These are phyloP conservation scores for Linanthus parryae DNA, from an alignment of 148 eudicot genomes.

Conservation along the genomic window DNA sequence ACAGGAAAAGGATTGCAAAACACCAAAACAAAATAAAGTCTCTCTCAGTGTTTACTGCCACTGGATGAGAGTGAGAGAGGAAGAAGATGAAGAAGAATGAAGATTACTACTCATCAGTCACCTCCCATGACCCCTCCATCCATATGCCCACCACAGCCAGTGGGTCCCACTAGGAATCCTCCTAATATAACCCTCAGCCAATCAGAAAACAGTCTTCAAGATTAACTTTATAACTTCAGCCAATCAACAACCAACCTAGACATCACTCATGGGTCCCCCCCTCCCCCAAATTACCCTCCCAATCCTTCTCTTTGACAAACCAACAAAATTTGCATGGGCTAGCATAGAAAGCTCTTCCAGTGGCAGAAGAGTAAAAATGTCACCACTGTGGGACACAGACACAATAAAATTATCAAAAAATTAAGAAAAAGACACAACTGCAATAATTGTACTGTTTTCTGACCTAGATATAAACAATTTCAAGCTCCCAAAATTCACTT, in stretches of 20 bases:
- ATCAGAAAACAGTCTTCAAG: slow-evolving; percentile 14
- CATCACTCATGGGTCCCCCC: slow-evolving; percentile 4
- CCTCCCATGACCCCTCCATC: too few relatives aligned
- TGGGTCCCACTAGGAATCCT: slow-evolving; percentile 18
- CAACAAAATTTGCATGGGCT: slow-evolving; percentile 13
- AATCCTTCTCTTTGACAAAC: slow-evolving; percentile 3
- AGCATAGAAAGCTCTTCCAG: slow-evolving; percentile 1
- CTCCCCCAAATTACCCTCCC: too few relatives aligned
- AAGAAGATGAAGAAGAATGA: too few relatives aligned
- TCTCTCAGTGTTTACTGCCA: background rate
- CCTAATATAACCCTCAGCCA: slow-evolving; percentile 14
- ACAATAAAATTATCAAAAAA: too few relatives aligned
- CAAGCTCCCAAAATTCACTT: background rate
- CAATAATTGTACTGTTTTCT: slow-evolving; percentile 10
- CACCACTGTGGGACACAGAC: slow-evolving; percentile 6
- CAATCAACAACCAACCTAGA: slow-evolving; percentile 24
- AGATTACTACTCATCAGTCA: too few relatives aligned
- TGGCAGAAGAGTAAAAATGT: slow-evolving; percentile 10
- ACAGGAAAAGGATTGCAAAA: too few relatives aligned
- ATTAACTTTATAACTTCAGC: slow-evolving; percentile 16
- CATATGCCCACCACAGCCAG: background rate
- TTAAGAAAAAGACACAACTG: too few relatives aligned
- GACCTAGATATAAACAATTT: slow-evolving; percentile 7
- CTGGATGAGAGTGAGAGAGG: too few relatives aligned
- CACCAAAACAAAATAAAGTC: slow-evolving; percentile 1